Base-by-base conservation (phyloP, 1,284 basidiomycete species). In the Tilletia indica region DNA sequence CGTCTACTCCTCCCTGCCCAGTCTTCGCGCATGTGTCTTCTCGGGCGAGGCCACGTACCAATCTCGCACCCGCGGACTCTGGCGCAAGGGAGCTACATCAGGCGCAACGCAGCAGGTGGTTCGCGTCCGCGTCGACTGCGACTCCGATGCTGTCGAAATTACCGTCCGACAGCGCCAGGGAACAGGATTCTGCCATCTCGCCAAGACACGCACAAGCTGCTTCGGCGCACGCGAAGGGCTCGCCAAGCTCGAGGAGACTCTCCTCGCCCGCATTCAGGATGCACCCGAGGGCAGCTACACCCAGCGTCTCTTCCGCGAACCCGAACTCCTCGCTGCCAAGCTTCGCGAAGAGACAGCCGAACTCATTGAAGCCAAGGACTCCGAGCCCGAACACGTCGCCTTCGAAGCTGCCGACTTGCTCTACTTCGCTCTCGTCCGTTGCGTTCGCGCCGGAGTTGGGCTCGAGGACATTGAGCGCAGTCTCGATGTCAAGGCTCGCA, bases 271-370 rank as follows among this genome's bases (percentile, higher is more conserved):
- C 61, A 87, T 92, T 68, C 86, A 86, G 58, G 89, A 88, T 36
- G 93, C 95, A 0, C 95, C 94, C 0, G 89, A 91, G 74, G 95
- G 93, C 0, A 94, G 92, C 8, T 99, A 99, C 86, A 99, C 97
- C 14, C 90, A 89, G 70, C 87, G 94, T 63, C 86, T 99, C 34
- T 98, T 99, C 85, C 88, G 89, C 71, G 93, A 98, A 80, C 86
- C 91, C 11, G 89, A 89, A 67, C 87, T 99, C 25, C 87, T 99
- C 61, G 89, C 88, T 68, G 91, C 94, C 68, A 99, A 99, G 87
- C 94, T 99, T 74, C 93, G 93, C 89, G 97, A 99, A 85, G 97
- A 99, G 85, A 97, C 97, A 0, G 93, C 96, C 80, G 97, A 99
- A 85, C 89, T 99, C 14, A 96, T 94, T 81, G 88, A 88, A 36